Conservation (phyloP, 768 basidiomycete genomes). For the Gloeopeniophorella convolvens region DNA sequence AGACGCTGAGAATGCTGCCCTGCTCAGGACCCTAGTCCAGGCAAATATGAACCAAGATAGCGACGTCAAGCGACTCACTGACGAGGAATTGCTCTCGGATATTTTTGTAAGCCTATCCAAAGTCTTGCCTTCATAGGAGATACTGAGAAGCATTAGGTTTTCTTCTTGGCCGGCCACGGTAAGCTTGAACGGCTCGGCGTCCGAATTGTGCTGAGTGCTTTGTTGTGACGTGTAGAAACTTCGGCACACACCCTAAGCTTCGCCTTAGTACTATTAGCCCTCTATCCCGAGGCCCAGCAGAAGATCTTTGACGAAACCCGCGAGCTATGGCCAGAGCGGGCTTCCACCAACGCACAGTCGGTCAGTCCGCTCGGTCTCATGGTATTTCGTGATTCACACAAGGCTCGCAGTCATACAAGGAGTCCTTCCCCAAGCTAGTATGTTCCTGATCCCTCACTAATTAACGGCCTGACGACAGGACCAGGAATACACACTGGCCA, state of each 20-base stretch:
- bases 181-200: neutral
- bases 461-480: slow-evolving; percentile 1
- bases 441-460: neutral
- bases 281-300: slow-evolving; percentile 44
- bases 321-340: slow-evolving; percentile 34
- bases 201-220: neutral
- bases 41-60: slow-evolving; percentile 39
- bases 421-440: neutral
- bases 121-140: neutral
- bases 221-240: slow-evolving; percentile 40
- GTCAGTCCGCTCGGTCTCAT: neutral
- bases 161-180: neutral
- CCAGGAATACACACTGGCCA: slow-evolving; percentile 39
- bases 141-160: neutral
- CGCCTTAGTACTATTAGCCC: slow-evolving; percentile 38
- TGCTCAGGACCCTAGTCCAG: slow-evolving; percentile 40
- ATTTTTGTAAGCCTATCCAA: slow-evolving; percentile 35
- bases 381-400: neutral
- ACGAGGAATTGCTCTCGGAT: slow-evolving; percentile 42
- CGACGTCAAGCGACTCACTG: slow-evolving; percentile 30
- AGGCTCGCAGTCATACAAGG: neutral
- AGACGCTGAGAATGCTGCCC: slow-evolving; percentile 28
- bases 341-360: slow-evolving; percentile 27
- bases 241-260: slow-evolving; percentile 41
- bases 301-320: slow-evolving; percentile 38